Conservation (phyloP, 2,329 filamentous ascomycete species). For the Trichoderma koningii region DNA sequence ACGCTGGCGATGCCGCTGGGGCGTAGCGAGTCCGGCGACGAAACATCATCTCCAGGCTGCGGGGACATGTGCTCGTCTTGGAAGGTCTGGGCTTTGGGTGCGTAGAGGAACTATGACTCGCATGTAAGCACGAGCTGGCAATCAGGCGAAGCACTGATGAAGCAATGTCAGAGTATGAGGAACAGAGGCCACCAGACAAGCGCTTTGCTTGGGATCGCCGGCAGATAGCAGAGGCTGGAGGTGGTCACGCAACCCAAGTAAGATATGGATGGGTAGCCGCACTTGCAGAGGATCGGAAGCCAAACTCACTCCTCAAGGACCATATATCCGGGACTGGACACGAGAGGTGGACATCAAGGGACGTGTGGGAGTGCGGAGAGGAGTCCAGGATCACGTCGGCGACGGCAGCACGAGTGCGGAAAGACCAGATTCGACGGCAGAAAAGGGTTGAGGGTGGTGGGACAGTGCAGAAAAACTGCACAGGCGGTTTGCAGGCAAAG, state of each 20-base stretch:
- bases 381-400: neutral
- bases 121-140: slow-evolving; percentile 17
- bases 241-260: slow-evolving; percentile 20
- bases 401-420: slow-evolving; percentile 6
- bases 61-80: slow-evolving; percentile 60
- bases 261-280: slow-evolving; percentile 9
- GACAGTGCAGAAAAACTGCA: slow-evolving; percentile 20
- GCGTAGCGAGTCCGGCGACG: slow-evolving; percentile 57
- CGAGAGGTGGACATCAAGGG: slow-evolving; percentile 26
- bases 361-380: slow-evolving; percentile 4
- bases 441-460: slow-evolving; percentile 11
- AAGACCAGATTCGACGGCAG: neutral
- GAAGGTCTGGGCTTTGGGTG: slow-evolving; percentile 29
- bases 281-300: neutral
- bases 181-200: neutral
- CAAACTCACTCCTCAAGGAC: slow-evolving; percentile 27
- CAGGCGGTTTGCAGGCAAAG: neutral
- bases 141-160: neutral
- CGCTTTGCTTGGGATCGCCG: neutral
- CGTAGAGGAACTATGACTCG: slow-evolving; percentile 21
- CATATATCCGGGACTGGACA: slow-evolving; percentile 25
- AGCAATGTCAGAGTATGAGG: neutral
- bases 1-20: slow-evolving; percentile 62
- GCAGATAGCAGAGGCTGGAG: neutral
- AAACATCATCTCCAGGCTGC: slow-evolving; percentile 57